Evolutionary conservation across 2,329 filamentous ascomycete species (phyloP).

Genomic region (Fusarium annulatum): DNA sequence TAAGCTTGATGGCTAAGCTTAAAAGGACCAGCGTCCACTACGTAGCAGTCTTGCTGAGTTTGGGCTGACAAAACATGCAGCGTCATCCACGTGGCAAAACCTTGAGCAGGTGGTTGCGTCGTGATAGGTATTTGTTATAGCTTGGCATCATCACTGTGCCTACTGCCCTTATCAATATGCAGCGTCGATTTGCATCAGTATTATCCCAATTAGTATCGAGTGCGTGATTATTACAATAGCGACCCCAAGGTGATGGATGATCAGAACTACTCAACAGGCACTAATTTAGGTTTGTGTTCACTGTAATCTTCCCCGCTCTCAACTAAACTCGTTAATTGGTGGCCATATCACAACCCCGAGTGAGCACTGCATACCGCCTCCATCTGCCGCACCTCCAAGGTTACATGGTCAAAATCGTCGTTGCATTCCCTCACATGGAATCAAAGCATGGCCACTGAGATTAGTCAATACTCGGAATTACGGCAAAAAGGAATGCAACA

Average conservation of each 20-base stretch:
- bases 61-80: slow-evolving; percentile 17
- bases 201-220: background rate
- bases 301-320: background rate
- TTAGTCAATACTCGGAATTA: background rate
- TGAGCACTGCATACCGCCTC: background rate
- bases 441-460: background rate
- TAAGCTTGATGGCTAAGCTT: slow-evolving; percentile 36
- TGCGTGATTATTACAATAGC: background rate
- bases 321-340: background rate
- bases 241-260: background rate
- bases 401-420: background rate
- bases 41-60: slow-evolving; percentile 6
- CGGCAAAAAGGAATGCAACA: background rate
- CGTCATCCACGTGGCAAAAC: slow-evolving; percentile 29
- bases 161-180: background rate
- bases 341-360: background rate
- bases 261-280: background rate
- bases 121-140: background rate
- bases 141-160: background rate
- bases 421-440: background rate
- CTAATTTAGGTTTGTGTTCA: background rate
- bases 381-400: background rate
- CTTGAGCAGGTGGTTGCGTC: slow-evolving; percentile 2
- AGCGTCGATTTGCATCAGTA: background rate
- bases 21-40: background rate